Evolutionary conservation across 257 asterid species (phyloP).

Genomic region (Przewalskia tangutica): DNA sequence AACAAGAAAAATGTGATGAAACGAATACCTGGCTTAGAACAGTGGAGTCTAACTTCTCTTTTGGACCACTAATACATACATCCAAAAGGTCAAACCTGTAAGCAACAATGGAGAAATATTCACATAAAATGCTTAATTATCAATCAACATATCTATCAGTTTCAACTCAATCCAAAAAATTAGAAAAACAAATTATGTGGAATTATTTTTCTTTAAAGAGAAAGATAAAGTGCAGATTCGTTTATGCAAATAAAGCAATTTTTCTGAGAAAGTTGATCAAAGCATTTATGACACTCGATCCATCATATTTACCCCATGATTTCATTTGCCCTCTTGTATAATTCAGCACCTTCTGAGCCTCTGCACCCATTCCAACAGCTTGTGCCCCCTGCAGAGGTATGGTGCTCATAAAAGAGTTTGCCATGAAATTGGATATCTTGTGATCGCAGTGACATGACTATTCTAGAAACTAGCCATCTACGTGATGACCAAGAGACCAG

Average conservation of each 20-base stretch:
- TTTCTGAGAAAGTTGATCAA: neutral
- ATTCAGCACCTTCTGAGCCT: conserved; percentile 87
- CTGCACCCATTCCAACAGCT: conserved; percentile 92
- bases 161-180: neutral
- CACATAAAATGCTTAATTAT: conserved; percentile 3
- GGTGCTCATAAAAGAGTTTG: conserved; percentile 5
- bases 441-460: neutral
- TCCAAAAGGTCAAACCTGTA: conserved; percentile 84
- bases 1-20: neutral
- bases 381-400: conserved; percentile 79
- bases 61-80: conserved; percentile 85
- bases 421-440: neutral
- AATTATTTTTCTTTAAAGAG: neutral
- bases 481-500: neutral
- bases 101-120: neutral
- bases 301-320: conserved; percentile 59
- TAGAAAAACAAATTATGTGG: neutral
- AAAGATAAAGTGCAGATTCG: neutral
- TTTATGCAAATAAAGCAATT: neutral
- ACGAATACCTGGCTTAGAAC: conserved; percentile 86
- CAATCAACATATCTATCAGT: neutral
- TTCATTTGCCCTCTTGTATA: conserved; percentile 72
- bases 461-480: neutral
- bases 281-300: neutral
- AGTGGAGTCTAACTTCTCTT: conserved; percentile 87